phyloP scores from a whole-genome alignment of 805 yeast species.

The Hagleromyces aurorensis region DNA sequence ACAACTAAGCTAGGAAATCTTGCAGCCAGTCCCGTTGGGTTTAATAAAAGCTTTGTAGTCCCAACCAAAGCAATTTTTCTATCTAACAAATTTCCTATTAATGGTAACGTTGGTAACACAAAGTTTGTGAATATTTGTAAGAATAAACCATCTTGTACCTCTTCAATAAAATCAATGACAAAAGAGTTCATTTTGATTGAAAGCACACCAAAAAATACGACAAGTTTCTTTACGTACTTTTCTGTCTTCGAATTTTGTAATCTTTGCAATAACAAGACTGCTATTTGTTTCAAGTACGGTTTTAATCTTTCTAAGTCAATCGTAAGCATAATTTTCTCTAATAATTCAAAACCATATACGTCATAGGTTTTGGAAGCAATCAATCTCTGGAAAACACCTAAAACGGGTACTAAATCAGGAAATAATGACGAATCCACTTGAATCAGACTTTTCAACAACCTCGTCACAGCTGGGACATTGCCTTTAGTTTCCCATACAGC shows the following conservation, averaged over 20 bases:
- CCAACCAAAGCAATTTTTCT: conserved; percentile 50
- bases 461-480: conserved; percentile 85
- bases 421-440: conserved; percentile 31
- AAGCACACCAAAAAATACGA: conserved; percentile 51
- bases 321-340: conserved; percentile 57
- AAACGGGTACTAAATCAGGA: conserved; percentile 59
- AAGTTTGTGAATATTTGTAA: conserved; percentile 41
- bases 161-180: conserved; percentile 56
- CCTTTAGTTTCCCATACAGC: conserved; percentile 89
- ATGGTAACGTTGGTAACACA: conserved; percentile 35
- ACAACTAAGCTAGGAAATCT: conserved; percentile 37
- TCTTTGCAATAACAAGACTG: conserved; percentile 68
- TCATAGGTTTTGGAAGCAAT: conserved; percentile 81
- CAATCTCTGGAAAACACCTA: conserved; percentile 95
- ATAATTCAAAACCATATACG: conserved; percentile 71
- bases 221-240: conserved; percentile 63
- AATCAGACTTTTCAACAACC: conserved; percentile 66
- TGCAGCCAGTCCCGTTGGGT: conserved; percentile 30
- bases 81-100: conserved; percentile 44
- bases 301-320: conserved; percentile 45
- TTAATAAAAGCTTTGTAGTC: conserved; percentile 37
- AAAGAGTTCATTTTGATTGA: conserved; percentile 46
- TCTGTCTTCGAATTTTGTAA: conserved; percentile 78
- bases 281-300: conserved; percentile 60
- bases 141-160: conserved; percentile 56